phyloP scores from a whole-genome alignment of 2,329 filamentous ascomycete species.

The Neofusicoccum cordaticola region DNA sequence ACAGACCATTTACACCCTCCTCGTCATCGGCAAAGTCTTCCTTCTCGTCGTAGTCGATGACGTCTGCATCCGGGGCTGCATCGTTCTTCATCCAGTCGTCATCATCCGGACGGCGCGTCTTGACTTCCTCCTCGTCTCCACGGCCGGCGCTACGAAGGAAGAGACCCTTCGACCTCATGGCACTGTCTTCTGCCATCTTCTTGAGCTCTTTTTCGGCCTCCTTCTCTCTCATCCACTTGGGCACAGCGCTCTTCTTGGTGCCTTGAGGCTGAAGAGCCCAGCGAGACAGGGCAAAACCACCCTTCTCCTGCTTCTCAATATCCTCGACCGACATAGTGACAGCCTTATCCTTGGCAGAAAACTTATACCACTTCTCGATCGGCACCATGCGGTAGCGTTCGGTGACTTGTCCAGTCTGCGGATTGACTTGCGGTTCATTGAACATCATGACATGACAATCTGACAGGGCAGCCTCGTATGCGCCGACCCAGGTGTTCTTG shows the following conservation, averaged over 20 bases:
- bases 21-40: conserved; percentile 82
- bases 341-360: conserved; percentile 69
- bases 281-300: neutral
- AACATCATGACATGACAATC: conserved; percentile 76
- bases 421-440: conserved; percentile 53
- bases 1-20: conserved; percentile 52
- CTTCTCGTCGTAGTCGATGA: conserved; percentile 64
- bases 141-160: conserved; percentile 18
- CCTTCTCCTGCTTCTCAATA: conserved; percentile 15
- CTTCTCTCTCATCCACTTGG: conserved; percentile 59
- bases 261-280: conserved; percentile 72
- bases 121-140: conserved; percentile 36
- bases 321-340: conserved; percentile 52
- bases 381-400: conserved; percentile 76
- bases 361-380: conserved; percentile 93
- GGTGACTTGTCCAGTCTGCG: neutral
- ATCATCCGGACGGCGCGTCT: conserved; percentile 38
- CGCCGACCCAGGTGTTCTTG: conserved; percentile 90
- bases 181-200: conserved; percentile 22
- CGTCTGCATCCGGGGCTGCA: conserved; percentile 58
- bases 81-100: conserved; percentile 42
- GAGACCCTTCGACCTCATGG: conserved; percentile 19
- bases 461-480: conserved; percentile 84
- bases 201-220: conserved; percentile 46
- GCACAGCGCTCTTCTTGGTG: conserved; percentile 42